Percentiles rank a stretch among this genome's conserved stretches.
phyloP scores from a whole-genome alignment of 768 basidiomycete genomes.

The Psilocybe cubensis region DNA sequence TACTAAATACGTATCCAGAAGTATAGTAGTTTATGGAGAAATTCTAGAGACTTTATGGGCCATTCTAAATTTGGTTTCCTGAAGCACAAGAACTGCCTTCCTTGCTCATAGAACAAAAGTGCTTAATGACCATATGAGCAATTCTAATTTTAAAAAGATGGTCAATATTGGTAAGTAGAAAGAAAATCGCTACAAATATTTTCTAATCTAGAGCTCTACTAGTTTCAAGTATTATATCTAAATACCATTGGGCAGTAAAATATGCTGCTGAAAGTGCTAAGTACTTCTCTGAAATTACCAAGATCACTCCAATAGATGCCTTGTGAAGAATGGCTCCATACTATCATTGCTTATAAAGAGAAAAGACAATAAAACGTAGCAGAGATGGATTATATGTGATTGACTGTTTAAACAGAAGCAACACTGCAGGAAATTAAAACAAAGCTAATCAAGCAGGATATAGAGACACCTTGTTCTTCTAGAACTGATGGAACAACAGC shows the following conservation, averaged over 20 bases:
- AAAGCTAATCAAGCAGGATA: neutral
- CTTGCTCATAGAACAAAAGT: conserved; percentile 27
- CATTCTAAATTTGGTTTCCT: conserved; percentile 26
- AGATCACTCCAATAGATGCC: neutral
- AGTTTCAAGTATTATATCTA: neutral
- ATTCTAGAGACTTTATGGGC: conserved; percentile 39
- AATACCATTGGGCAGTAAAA: neutral
- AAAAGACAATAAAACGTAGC: neutral
- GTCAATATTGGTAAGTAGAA: conserved; percentile 21
- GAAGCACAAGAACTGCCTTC: conserved; percentile 23
- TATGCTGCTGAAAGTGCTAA: neutral
- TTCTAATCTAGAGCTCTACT: neutral
- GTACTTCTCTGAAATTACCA: neutral
- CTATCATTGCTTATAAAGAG: neutral
- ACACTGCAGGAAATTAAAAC: neutral
- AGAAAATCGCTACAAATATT: neutral
- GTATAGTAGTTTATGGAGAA: conserved; percentile 31
- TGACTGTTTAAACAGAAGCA: neutral
- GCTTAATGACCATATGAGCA: conserved; percentile 32
- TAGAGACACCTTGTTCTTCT: conserved; percentile 6
- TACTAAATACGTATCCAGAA: conserved; percentile 28
- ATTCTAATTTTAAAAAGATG: conserved; percentile 37
- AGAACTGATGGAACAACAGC: neutral
- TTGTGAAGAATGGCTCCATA: neutral
- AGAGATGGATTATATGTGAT: neutral